A percentile compares a stretch with the other conserved stretches of the same genome.
Conservation (phyloP, 768 basidiomycete genomes). For the Pluteus cervinus region DNA sequence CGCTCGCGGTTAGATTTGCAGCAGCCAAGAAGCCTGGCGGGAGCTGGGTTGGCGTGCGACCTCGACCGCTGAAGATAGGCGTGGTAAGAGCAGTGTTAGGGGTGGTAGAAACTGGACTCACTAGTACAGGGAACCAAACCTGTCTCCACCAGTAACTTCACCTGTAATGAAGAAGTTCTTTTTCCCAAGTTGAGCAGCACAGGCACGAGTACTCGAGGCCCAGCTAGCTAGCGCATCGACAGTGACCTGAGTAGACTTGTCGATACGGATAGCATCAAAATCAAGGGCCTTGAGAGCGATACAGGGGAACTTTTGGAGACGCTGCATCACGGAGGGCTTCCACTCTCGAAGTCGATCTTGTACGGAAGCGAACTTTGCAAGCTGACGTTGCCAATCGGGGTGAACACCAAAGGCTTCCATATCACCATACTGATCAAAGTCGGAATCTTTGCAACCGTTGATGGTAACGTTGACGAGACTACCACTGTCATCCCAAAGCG, state of each 20-base stretch:
- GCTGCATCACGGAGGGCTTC: constrained; percentile 72
- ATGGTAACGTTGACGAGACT: constrained; percentile 49
- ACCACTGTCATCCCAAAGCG: constrained; percentile 78
- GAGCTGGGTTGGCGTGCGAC: constrained; percentile 68
- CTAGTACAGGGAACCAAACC: constrained; percentile 84
- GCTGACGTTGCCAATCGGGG: constrained; percentile 89
- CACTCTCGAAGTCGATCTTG: constrained; percentile 96
- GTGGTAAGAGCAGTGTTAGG: constrained; percentile 1
- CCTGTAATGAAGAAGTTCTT: constrained; percentile 87
- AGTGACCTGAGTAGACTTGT: constrained; percentile 90
- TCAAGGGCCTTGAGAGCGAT: constrained; percentile 85
- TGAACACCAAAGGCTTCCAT: constrained; percentile 98
- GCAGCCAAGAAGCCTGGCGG: constrained; percentile 68
- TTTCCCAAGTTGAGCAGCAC: constrained; percentile 70
- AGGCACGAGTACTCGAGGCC: constrained; percentile 67
- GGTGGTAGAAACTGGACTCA: constrained; percentile 28
- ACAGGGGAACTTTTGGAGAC: constrained; percentile 76
- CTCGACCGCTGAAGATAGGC: constrained; percentile 62
- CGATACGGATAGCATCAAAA: constrained; percentile 91
- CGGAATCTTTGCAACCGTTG: constrained; percentile 72
- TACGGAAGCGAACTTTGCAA: constrained; percentile 93
- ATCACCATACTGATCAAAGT: constrained; percentile 95
- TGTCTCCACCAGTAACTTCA: constrained; percentile 92
- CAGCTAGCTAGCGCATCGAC: constrained; percentile 75
- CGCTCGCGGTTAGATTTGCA: constrained; percentile 52